Percentiles rank a stretch among this genome's conserved stretches.
phyloP scores from a whole-genome alignment of 2,329 filamentous ascomycete species.

The Colletotrichum brevisporum region DNA sequence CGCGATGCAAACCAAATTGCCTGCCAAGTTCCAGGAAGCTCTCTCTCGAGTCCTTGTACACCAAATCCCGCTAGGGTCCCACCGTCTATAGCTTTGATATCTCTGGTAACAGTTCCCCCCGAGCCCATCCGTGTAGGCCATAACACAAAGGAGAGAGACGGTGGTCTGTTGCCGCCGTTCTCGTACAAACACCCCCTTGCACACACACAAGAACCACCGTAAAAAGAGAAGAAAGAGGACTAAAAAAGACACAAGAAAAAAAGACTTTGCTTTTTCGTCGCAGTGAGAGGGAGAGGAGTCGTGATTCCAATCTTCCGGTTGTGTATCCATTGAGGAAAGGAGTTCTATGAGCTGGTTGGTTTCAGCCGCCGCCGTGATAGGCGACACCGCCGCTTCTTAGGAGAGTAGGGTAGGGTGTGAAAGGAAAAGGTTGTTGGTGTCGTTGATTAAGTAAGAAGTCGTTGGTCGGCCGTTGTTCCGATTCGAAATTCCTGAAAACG shows the following conservation, averaged over 20 bases:
- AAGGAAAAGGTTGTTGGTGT: slow-evolving; percentile 1
- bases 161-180: slow-evolving; percentile 8
- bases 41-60: slow-evolving; percentile 25
- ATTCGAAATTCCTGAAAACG: slow-evolving; percentile 47
- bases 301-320: slow-evolving; percentile 33
- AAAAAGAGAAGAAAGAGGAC: background rate
- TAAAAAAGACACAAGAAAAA: slow-evolving; percentile 14
- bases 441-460: slow-evolving; percentile 36
- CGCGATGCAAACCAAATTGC: background rate
- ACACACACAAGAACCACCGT: slow-evolving; percentile 8
- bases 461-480: slow-evolving; percentile 27
- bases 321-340: slow-evolving; percentile 25
- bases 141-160: slow-evolving; percentile 19
- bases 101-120: slow-evolving; percentile 7
- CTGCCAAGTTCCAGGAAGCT: slow-evolving; percentile 11
- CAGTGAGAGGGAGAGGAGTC: slow-evolving; percentile 30
- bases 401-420: background rate
- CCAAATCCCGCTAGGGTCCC: slow-evolving; percentile 8
- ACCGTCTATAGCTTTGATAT: slow-evolving; percentile 38
- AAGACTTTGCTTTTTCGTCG: slow-evolving; percentile 35
- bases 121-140: slow-evolving; percentile 18
- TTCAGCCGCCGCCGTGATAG: slow-evolving; percentile 14
- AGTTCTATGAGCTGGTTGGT: slow-evolving; percentile 27
- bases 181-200: slow-evolving; percentile 16
- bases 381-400: slow-evolving; percentile 26